phyloP scores from a whole-genome alignment of 495 filamentous ascomycete species.

The Lophiotrema nucula region DNA sequence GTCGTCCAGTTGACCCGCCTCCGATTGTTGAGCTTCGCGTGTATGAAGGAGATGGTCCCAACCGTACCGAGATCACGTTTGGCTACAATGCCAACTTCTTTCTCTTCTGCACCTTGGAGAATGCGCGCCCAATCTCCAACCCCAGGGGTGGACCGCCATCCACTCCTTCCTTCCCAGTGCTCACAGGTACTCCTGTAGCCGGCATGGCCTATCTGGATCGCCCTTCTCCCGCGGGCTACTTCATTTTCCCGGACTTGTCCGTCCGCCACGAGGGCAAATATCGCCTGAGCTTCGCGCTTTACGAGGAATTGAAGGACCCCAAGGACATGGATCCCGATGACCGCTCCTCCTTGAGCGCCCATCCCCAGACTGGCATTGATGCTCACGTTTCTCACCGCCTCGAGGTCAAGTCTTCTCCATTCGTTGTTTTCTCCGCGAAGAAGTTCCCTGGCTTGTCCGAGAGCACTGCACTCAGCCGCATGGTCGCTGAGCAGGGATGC shows the following conservation, averaged over 20 bases:
- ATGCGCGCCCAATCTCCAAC: conserved; percentile 73
- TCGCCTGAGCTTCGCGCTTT: conserved; percentile 83
- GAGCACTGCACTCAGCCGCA: conserved; percentile 83
- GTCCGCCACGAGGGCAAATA: conserved; percentile 95
- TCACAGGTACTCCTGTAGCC: conserved; percentile 93
- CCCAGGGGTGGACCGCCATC: conserved; percentile 70
- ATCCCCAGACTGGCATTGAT: conserved; percentile 38
- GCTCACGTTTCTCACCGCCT: conserved; percentile 63
- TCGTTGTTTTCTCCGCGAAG: conserved; percentile 93
- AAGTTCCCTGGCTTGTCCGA: conserved; percentile 95
- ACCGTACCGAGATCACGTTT: conserved; percentile 75
- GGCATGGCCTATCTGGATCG: conserved; percentile 97
- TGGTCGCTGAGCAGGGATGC: conserved; percentile 95
- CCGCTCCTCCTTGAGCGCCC: conserved; percentile 25
- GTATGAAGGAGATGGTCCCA: conserved; percentile 67
- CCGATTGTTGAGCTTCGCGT: conserved; percentile 93
- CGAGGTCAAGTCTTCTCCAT: conserved; percentile 84
- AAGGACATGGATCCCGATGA: conserved; percentile 62
- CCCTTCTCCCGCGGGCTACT: conserved; percentile 87
- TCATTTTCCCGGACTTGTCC: conserved; percentile 95
- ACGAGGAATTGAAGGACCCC: conserved; percentile 82
- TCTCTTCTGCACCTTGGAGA: conserved; percentile 88
- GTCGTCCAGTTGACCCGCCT: conserved; percentile 93
- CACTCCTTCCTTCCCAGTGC: conserved; percentile 70
- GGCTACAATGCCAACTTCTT: conserved; percentile 97